Conservation (phyloP, 2,329 filamentous ascomycete genomes). For the Stromatinia cepivora region DNA sequence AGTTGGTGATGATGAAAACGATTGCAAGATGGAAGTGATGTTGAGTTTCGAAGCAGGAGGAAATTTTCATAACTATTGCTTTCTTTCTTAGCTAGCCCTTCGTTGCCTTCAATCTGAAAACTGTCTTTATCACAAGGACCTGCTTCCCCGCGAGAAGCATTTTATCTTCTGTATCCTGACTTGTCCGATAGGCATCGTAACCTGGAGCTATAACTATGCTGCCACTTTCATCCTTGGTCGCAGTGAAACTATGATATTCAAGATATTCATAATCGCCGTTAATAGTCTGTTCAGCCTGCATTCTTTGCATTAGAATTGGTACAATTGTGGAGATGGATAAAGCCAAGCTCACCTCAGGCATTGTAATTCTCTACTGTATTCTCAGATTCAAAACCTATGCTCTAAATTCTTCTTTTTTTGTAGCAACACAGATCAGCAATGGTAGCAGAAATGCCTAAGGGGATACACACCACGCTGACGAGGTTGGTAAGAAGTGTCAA, state of each 20-base stretch:
- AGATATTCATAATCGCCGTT: constrained; percentile 16
- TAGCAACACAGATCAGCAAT: too few species aligned
- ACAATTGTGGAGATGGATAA: not conserved
- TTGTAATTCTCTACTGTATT: not conserved
- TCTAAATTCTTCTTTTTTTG: too few species aligned
- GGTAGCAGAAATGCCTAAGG: too few species aligned
- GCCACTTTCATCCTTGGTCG: constrained; percentile 2
- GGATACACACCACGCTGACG: too few species aligned
- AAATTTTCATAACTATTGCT: not conserved
- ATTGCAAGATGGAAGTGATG: not conserved
- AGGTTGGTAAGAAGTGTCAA: too few species aligned
- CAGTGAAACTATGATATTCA: constrained; percentile 13
- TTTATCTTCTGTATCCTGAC: not conserved
- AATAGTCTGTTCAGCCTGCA: constrained; percentile 3
- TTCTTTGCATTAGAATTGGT: constrained; percentile 5
- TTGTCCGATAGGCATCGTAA: constrained; percentile 3
- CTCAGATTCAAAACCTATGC: too few species aligned
- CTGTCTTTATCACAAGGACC: constrained; percentile 8
- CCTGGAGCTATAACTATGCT: not conserved
- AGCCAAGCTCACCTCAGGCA: too few species aligned
- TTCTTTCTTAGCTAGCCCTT: not conserved
- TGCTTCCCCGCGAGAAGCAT: constrained; percentile 2
- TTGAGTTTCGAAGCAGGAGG: not conserved
- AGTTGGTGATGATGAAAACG: not conserved
- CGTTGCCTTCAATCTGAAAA: constrained; percentile 9